Evolutionary conservation across 345 rosid genomes (phyloP).

Genomic region (Ailanthus altissimus): DNA sequence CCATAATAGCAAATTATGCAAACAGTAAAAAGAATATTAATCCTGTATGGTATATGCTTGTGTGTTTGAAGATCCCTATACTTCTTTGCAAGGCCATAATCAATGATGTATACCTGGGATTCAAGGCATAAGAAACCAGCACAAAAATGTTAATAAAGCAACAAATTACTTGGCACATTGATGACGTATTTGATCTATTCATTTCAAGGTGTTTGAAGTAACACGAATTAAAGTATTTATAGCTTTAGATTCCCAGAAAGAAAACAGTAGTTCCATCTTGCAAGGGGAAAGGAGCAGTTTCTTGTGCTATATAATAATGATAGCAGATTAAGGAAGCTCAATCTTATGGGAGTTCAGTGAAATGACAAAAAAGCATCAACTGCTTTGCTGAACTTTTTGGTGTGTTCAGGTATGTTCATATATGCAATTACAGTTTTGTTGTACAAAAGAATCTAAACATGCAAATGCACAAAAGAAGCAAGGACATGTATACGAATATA

Average conservation of each 20-base stretch:
- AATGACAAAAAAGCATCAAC: not conserved
- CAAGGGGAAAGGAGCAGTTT: not conserved
- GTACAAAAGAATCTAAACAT: not conserved
- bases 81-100: constrained; percentile 89
- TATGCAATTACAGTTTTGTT: not conserved
- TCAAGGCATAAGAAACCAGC: constrained; percentile 6
- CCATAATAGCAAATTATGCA: not conserved
- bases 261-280: not conserved
- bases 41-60: constrained; percentile 86
- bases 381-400: not conserved
- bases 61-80: constrained; percentile 86
- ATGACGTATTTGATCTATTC: not conserved
- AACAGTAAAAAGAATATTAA: not conserved
- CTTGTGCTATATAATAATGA: not conserved
- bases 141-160: not conserved
- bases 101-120: constrained; percentile 71
- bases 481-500: constrained; percentile 16
- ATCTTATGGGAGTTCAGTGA: not conserved
- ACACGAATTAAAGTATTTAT: not conserved
- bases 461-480: not conserved
- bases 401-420: too few relatives aligned
- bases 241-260: not conserved
- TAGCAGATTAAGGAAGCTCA: not conserved
- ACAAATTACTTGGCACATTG: not conserved
- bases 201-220: not conserved